A percentile compares a stretch with the other conserved stretches of the same genome.
Evolutionary conservation across 2,329 filamentous ascomycete species (phyloP).

Genomic region (Tolypocladium nubicola): DNA sequence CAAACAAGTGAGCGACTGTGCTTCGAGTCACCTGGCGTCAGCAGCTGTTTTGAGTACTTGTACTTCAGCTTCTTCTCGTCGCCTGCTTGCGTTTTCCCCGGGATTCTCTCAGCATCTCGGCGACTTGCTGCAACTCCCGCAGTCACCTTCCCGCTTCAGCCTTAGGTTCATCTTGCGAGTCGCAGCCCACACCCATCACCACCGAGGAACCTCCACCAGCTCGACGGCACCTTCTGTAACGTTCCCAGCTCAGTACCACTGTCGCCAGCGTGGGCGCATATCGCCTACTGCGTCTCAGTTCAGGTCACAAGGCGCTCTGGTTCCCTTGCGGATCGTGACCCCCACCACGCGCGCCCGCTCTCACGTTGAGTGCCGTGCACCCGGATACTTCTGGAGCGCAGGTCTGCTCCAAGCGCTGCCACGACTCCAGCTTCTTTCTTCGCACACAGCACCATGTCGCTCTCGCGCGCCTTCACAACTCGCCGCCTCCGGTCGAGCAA

Average conservation of each 20-base stretch:
- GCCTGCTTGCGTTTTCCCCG: background rate
- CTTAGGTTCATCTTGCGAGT: background rate
- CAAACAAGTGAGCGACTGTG: background rate
- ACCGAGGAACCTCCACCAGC: background rate
- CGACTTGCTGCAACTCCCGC: background rate
- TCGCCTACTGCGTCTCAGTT: background rate
- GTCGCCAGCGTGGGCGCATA: background rate
- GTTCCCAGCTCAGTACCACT: background rate
- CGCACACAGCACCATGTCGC: constrained; percentile 29
- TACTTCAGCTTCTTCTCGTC: background rate
- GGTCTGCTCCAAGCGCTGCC: background rate
- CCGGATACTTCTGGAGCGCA: background rate
- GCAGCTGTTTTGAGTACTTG: background rate
- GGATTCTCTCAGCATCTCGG: background rate
- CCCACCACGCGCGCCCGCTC: background rate
- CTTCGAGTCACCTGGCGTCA: background rate
- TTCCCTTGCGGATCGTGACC: background rate
- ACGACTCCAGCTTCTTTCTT: background rate
- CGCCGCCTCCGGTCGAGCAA: constrained; percentile 47
- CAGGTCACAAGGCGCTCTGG: background rate
- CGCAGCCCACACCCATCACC: background rate
- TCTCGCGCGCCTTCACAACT: constrained; percentile 64
- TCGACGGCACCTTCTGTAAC: constrained; percentile 6
- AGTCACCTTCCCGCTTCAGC: constrained; percentile 9
- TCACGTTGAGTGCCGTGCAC: background rate